phyloP scores from a whole-genome alignment of 208 protist species.

The Herpetomonas samuelpessoai region DNA sequence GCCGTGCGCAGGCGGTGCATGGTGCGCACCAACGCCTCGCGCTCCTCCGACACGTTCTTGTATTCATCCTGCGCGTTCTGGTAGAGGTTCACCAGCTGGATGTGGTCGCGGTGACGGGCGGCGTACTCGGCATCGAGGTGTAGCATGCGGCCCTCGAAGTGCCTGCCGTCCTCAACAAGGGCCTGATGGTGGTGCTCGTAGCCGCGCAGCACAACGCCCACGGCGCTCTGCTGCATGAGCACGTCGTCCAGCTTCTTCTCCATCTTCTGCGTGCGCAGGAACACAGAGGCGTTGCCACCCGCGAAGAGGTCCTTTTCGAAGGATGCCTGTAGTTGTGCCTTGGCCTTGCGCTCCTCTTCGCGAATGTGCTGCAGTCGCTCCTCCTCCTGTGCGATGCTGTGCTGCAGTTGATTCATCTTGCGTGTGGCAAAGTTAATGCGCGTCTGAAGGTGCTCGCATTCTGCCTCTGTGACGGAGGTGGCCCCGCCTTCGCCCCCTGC shows the following conservation, averaged over 20 bases:
- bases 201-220: constrained; percentile 69
- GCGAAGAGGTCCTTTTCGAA: constrained; percentile 14
- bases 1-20: constrained; percentile 39
- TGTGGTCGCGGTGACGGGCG: constrained; percentile 84
- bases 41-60: constrained; percentile 37
- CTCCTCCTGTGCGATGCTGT: constrained; percentile 35
- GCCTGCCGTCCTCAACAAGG: constrained; percentile 58
- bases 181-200: constrained; percentile 83
- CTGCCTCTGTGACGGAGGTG: constrained; percentile 48
- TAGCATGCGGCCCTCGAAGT: constrained; percentile 62
- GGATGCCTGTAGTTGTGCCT: constrained; percentile 1
- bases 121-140: constrained; percentile 60
- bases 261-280: constrained; percentile 80
- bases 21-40: constrained; percentile 32
- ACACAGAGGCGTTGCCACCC: constrained; percentile 45
- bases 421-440: constrained; percentile 45
- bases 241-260: constrained; percentile 91
- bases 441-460: constrained; percentile 41
- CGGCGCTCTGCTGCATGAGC: constrained; percentile 85
- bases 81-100: constrained; percentile 87
- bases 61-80: constrained; percentile 70
- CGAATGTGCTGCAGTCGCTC: background rate
- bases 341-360: background rate
- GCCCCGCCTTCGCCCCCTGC: constrained; percentile 8
- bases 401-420: constrained; percentile 39